A percentile compares a stretch with the other conserved stretches of the same genome.
These are phyloP conservation scores for Nyssa sinensis DNA, from an alignment of 148 eudicot genomes.

Conservation along the genomic window DNA sequence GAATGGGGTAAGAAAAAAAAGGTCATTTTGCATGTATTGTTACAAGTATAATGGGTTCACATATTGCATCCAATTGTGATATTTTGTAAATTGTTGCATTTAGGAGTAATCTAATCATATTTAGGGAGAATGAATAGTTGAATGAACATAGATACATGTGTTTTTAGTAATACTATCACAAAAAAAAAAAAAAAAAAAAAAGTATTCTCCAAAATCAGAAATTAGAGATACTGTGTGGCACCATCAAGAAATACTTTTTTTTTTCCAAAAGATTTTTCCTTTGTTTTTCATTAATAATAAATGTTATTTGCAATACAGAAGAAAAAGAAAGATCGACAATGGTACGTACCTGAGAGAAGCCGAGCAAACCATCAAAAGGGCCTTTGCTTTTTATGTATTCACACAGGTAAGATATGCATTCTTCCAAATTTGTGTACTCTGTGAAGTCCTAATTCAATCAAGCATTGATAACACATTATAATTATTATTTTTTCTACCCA, in stretches of 20 bases:
- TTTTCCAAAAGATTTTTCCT: too few species aligned
- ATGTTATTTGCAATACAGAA: too few species aligned
- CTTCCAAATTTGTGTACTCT: slow-evolving; percentile 73
- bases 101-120: too few species aligned
- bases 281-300: background rate
- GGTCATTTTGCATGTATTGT: background rate
- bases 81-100: background rate
- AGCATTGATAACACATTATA: background rate
- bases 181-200: too few species aligned
- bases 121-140: too few species aligned
- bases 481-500: background rate
- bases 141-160: too few species aligned
- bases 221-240: too few species aligned
- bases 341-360: slow-evolving; percentile 72
- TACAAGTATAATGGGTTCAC: background rate
- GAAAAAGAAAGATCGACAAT: background rate
- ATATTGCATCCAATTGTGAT: background rate
- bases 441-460: slow-evolving; percentile 57
- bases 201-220: too few species aligned
- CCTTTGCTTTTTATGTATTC: slow-evolving; percentile 68
- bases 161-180: too few species aligned
- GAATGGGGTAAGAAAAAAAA: background rate
- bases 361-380: slow-evolving; percentile 79
- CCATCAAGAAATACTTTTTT: background rate
- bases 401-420: slow-evolving; percentile 66